phyloP scores from a whole-genome alignment of 208 protist species.

The Leishmania tropica region DNA sequence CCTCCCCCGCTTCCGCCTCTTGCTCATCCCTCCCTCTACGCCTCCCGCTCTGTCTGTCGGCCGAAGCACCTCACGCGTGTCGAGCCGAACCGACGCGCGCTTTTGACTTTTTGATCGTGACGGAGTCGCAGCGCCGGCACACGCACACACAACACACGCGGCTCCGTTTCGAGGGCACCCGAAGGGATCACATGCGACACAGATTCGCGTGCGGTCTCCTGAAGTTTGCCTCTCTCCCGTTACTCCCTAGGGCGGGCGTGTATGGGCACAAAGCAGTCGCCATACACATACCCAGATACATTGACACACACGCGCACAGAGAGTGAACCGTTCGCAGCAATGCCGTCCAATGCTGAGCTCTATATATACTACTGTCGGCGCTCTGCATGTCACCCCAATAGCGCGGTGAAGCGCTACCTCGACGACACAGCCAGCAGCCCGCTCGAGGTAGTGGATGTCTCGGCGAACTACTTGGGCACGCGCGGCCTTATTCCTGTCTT shows the following conservation, averaged over 20 bases:
- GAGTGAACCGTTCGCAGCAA: slow-evolving; percentile 11
- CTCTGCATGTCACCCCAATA: slow-evolving; percentile 74
- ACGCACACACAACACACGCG: neutral
- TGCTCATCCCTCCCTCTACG: neutral
- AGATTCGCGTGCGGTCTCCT: neutral
- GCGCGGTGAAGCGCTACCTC: slow-evolving; percentile 55
- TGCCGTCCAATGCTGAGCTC: slow-evolving; percentile 77
- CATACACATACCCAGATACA: neutral
- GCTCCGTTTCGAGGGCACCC: neutral
- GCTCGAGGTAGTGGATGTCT: slow-evolving; percentile 67
- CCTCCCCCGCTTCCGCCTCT: neutral
- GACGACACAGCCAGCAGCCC: slow-evolving; percentile 34
- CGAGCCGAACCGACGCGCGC: neutral
- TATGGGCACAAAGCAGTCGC: slow-evolving; percentile 2
- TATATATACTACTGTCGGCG: slow-evolving; percentile 87
- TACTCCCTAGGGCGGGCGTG: neutral
- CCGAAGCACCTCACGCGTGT: neutral
- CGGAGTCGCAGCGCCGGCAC: neutral
- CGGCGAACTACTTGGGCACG: slow-evolving; percentile 79
- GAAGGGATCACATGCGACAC: too few species aligned
- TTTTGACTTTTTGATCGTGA: neutral
- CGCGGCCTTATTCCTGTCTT: slow-evolving; percentile 83
- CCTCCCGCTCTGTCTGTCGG: neutral
- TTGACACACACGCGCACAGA: slow-evolving; percentile 8
- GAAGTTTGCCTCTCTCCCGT: slow-evolving; percentile 1